Evolutionary conservation across 2,329 filamentous ascomycete species (phyloP), one percentile per base, ranked within the genome.

Genomic region (Cercospora citrullina): DNA sequence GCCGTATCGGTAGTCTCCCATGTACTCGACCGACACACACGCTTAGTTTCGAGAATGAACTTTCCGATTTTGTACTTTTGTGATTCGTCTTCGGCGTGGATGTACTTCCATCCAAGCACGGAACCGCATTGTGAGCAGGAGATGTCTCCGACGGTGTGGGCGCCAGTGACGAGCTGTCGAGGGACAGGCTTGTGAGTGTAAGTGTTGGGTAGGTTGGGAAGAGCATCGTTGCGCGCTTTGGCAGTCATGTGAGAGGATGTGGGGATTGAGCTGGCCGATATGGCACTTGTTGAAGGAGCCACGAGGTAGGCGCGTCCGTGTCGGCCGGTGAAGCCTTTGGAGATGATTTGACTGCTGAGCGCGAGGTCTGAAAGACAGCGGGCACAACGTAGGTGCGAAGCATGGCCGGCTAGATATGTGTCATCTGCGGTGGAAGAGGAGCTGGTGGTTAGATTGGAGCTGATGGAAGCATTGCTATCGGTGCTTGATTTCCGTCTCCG

Each of bases 21-120:
- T 21, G 78, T 82, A 18, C 81, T 80, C 16, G 80, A 79, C 31
- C 81, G 78, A 26, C 81, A 82, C 8, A 87, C 84, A 63, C 84
- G 80, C 76, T 84, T 86, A 53, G 86, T 88, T 77, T 90, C 87
- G 30, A 90, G 77, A 30, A 90, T 90, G 71, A 87, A 89, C 74
- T 89, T 89, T n/a, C 87, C 87, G 2, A 89, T 85, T 74, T 90
- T 90, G 74, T 90, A 90, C 65, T 83, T 80, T 77, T 90, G 87
- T 10, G 77, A 80, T 67, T 89, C 87, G 71, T 89, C 86, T 68
- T 87, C 86, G 0, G 87, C 87, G 21, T 83, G 82, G 26, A 89
- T 83, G 73, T 90, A 90, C 76, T 90, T 89, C 87, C 87, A 90
- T 2, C 87, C 87, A 21, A 90, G 74, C 39, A 87, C 82, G 64